Evolutionary conservation across 352 stramenopile genomes (phyloP).

Genomic region (Globisporangium echinulatum): DNA sequence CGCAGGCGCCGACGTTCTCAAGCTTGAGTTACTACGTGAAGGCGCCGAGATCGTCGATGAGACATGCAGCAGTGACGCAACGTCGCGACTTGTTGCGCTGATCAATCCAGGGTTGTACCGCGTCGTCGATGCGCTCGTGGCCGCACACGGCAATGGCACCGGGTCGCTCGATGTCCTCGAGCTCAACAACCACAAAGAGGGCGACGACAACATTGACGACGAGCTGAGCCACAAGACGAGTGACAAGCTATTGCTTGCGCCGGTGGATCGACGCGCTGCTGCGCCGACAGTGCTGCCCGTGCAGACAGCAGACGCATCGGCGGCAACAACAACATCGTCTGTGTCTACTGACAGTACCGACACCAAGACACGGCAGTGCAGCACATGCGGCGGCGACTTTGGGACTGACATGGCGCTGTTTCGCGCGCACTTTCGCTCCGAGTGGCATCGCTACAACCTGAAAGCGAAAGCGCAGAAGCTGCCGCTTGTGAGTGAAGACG

Average conservation of each 20-base stretch:
- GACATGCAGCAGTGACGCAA: conserved; percentile 30
- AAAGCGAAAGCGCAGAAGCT: conserved; percentile 93
- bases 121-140: conserved; percentile 62
- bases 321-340: conserved; percentile 6
- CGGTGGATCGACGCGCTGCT: conserved; percentile 9
- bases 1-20: conserved; percentile 44
- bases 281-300: conserved; percentile 8
- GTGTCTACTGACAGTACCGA: conserved; percentile 6
- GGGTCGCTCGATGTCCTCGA: conserved; percentile 88
- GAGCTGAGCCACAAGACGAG: conserved; percentile 84
- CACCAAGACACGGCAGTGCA: conserved; percentile 72
- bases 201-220: conserved; percentile 87
- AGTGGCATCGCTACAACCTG: conserved; percentile 97
- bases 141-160: conserved; percentile 40
- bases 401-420: conserved; percentile 75
- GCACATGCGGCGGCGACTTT: conserved; percentile 92
- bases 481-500: conserved; percentile 58
- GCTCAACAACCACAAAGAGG: conserved; percentile 90
- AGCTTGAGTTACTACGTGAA: conserved; percentile 52
- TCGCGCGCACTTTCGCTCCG: conserved; percentile 92
- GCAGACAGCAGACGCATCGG: background rate
- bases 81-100: conserved; percentile 55
- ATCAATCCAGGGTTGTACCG: conserved; percentile 77
- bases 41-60: conserved; percentile 64
- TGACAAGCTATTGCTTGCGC: conserved; percentile 49